Evolutionary conservation across 148 eudicot genomes (phyloP).

Genomic region (Chenopodium suecicum): DNA sequence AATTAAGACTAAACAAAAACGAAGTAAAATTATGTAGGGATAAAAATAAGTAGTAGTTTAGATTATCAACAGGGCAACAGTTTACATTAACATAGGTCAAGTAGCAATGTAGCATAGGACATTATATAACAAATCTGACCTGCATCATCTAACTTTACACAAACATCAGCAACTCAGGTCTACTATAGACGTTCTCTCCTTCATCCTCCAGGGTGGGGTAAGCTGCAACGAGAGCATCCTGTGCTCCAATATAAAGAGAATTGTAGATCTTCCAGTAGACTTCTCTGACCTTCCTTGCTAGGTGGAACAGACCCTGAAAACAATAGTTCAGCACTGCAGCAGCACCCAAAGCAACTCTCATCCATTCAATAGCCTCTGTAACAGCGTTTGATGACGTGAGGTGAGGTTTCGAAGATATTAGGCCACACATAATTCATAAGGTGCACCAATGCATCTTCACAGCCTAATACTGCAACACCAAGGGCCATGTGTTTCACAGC

Average conservation of each 20-base stretch:
- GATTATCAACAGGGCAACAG: neutral
- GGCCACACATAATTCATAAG: slow-evolving; percentile 92
- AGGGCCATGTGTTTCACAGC: slow-evolving; percentile 97
- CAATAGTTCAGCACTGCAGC: slow-evolving; percentile 85
- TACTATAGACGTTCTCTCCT: slow-evolving; percentile 54
- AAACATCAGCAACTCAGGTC: slow-evolving; percentile 83
- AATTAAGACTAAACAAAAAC: neutral
- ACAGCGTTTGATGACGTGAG: slow-evolving; percentile 94
- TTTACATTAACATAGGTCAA: neutral
- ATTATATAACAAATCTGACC: neutral
- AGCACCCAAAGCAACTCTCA: slow-evolving; percentile 88
- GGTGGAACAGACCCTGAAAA: slow-evolving; percentile 89
- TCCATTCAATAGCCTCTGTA: slow-evolving; percentile 91
- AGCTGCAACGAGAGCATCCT: slow-evolving; percentile 86
- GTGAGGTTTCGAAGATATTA: slow-evolving; percentile 89
- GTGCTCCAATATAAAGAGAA: slow-evolving; percentile 84
- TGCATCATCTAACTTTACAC: slow-evolving; percentile 26
- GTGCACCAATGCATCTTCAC: slow-evolving; percentile 87
- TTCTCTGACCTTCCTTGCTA: slow-evolving; percentile 93
- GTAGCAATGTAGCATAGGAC: neutral
- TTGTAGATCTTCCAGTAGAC: slow-evolving; percentile 97
- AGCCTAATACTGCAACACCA: slow-evolving; percentile 88
- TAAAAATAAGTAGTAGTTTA: neutral
- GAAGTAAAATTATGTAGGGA: neutral
- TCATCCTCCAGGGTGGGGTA: slow-evolving; percentile 84